These are phyloP conservation scores for Amanita subjunquillea DNA, from an alignment of 768 basidiomycete genomes.

Conservation along the genomic window DNA sequence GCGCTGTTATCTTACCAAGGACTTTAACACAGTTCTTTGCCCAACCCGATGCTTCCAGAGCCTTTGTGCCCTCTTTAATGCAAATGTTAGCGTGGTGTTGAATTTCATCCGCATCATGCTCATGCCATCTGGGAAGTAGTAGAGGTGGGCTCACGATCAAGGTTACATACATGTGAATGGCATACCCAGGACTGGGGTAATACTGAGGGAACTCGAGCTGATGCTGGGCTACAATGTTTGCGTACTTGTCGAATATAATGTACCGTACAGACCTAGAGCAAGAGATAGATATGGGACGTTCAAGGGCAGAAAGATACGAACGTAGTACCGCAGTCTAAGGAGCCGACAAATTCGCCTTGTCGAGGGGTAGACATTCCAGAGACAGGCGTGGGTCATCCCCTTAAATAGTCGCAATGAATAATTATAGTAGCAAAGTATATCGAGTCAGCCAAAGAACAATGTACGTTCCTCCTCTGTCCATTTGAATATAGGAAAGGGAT, in stretches of 20 bases:
- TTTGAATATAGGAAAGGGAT: slow-evolving; percentile 62
- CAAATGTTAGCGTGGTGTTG: slow-evolving; percentile 64
- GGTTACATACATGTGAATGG: neutral
- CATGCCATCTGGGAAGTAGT: slow-evolving; percentile 68
- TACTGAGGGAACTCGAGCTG: slow-evolving; percentile 94
- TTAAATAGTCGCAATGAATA: neutral
- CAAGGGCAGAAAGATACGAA: slow-evolving; percentile 27
- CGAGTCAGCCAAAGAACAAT: slow-evolving; percentile 25
- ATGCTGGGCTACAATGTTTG: slow-evolving; percentile 79
- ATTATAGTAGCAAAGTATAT: neutral
- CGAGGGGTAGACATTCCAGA: slow-evolving; percentile 20
- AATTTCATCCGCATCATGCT: slow-evolving; percentile 84
- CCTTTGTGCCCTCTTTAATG: slow-evolving; percentile 59
- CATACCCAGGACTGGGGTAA: slow-evolving; percentile 78
- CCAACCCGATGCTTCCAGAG: slow-evolving; percentile 71
- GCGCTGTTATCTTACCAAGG: slow-evolving; percentile 53
- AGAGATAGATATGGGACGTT: neutral
- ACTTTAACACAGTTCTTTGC: slow-evolving; percentile 75
- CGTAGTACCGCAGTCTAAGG: slow-evolving; percentile 94
- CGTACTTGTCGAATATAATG: slow-evolving; percentile 82
- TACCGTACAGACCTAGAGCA: slow-evolving; percentile 72
- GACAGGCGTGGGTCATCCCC: neutral
- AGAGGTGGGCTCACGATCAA: neutral
- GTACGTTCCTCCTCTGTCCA: slow-evolving; percentile 48
- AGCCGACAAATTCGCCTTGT: slow-evolving; percentile 80